Evolutionary conservation across 2,329 filamentous ascomycete species (phyloP).

Genomic region (Diaporthe sp.): DNA sequence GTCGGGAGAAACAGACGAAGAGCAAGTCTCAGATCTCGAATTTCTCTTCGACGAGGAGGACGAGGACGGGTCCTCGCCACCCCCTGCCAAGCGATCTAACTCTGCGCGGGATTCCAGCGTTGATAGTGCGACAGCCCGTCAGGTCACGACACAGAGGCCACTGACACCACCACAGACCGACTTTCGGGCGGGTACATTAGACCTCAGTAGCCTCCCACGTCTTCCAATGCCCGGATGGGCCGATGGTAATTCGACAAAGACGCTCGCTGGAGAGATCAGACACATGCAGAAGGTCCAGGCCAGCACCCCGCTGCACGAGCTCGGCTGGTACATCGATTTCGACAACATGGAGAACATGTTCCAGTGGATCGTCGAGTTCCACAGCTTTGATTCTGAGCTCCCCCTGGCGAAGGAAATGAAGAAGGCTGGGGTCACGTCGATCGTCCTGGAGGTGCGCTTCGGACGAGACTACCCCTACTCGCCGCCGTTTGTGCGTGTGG

Average conservation of each 20-base stretch:
- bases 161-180: constrained; percentile 47
- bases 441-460: constrained; percentile 88
- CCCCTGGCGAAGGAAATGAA: constrained; percentile 85
- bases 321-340: constrained; percentile 88
- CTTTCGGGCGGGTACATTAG: constrained; percentile 78
- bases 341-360: constrained; percentile 80
- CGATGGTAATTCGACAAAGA: constrained; percentile 70
- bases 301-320: constrained; percentile 69
- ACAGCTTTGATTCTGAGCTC: constrained; percentile 80
- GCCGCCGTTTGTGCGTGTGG: constrained; percentile 87
- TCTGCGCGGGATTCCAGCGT: constrained; percentile 40
- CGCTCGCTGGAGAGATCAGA: constrained; percentile 75
- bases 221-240: constrained; percentile 78
- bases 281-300: constrained; percentile 75
- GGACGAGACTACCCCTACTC: constrained; percentile 80
- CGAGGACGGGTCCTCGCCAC: constrained; percentile 38
- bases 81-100: constrained; percentile 26
- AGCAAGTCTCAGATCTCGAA: constrained; percentile 54
- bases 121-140: constrained; percentile 23
- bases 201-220: constrained; percentile 72
- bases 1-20: constrained; percentile 59
- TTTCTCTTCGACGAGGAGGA: constrained; percentile 51
- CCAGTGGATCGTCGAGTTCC: constrained; percentile 92
- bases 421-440: constrained; percentile 69
- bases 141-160: constrained; percentile 32